Percentiles rank a stretch among this genome's conserved stretches.
These are phyloP conservation scores for Solanum hybrid DNA, from an alignment of 305 asterid genomes.

Conservation along the genomic window DNA sequence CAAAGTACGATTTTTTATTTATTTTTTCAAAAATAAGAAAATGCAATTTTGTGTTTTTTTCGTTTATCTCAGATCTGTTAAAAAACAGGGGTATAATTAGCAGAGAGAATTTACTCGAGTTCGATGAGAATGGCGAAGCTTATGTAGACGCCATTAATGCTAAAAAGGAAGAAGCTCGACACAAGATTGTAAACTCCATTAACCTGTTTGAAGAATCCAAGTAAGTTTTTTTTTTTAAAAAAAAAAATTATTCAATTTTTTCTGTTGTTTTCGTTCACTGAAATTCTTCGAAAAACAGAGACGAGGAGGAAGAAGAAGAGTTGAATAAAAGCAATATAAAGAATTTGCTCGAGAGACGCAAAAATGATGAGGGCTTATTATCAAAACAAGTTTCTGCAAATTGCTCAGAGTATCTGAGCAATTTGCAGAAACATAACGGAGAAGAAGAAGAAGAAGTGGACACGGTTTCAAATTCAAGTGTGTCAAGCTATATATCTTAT, in stretches of 20 bases:
- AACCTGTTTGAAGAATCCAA: slow-evolving; percentile 13
- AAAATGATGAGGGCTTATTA: background rate
- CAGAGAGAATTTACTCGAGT: background rate
- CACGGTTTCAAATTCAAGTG: slow-evolving; percentile 11
- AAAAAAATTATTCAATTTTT: background rate
- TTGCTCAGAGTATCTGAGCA: background rate
- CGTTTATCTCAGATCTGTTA: background rate
- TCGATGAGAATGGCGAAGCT: slow-evolving; percentile 3
- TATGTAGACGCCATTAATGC: slow-evolving; percentile 8
- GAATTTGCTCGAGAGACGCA: background rate
- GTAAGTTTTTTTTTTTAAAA: slow-evolving; percentile 16
- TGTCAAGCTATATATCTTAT: slow-evolving; percentile 20
- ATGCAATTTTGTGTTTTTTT: background rate
- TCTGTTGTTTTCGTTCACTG: background rate
- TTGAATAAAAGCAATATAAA: background rate
- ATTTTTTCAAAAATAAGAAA: background rate
- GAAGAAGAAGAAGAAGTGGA: slow-evolving; percentile 2
- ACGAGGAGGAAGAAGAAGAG: background rate
- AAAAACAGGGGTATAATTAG: background rate
- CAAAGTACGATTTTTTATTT: slow-evolving; percentile 24
- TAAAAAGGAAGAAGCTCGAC: slow-evolving; percentile 15
- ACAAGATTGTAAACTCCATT: background rate
- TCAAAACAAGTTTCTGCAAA: background rate
- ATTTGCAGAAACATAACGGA: background rate
- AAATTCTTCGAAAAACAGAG: background rate